Evolutionary conservation across 495 filamentous ascomycete species (phyloP).

Genomic region (Trichoderma reesei): DNA sequence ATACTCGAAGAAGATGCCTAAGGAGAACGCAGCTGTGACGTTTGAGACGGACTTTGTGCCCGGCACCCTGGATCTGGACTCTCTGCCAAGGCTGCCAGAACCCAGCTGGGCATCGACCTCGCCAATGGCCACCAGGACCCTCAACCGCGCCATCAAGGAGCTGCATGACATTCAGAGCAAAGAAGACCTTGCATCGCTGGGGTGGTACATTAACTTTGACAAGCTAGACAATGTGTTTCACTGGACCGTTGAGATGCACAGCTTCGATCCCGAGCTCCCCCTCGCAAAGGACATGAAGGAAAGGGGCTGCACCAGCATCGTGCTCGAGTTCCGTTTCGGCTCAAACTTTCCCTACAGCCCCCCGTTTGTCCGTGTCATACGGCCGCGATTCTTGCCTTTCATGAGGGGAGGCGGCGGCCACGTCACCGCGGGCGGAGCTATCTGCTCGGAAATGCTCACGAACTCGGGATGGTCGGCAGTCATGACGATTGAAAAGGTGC

Average conservation of each 20-base stretch:
- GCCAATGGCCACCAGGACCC: conserved; percentile 28
- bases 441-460: conserved; percentile 90
- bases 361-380: conserved; percentile 77
- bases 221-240: conserved; percentile 64
- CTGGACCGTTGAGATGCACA: conserved; percentile 88
- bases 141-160: conserved; percentile 52
- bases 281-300: conserved; percentile 67
- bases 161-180: conserved; percentile 53
- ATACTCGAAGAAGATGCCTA: background rate
- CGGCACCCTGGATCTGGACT: conserved; percentile 45
- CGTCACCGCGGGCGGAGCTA: conserved; percentile 75
- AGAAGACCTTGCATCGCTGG: conserved; percentile 29
- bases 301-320: conserved; percentile 50
- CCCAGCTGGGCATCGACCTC: conserved; percentile 59
- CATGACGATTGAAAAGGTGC: conserved; percentile 64
- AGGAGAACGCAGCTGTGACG: background rate
- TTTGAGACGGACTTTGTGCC: conserved; percentile 55
- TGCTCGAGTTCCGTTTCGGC: conserved; percentile 75
- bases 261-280: conserved; percentile 59
- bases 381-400: conserved; percentile 69
- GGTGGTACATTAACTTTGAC: conserved; percentile 70
- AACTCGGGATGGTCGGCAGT: conserved; percentile 71
- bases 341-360: conserved; percentile 65
- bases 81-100: conserved; percentile 46
- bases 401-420: conserved; percentile 71